phyloP scores from a whole-genome alignment of 306 rosid species.

The Vigna hirtella region DNA sequence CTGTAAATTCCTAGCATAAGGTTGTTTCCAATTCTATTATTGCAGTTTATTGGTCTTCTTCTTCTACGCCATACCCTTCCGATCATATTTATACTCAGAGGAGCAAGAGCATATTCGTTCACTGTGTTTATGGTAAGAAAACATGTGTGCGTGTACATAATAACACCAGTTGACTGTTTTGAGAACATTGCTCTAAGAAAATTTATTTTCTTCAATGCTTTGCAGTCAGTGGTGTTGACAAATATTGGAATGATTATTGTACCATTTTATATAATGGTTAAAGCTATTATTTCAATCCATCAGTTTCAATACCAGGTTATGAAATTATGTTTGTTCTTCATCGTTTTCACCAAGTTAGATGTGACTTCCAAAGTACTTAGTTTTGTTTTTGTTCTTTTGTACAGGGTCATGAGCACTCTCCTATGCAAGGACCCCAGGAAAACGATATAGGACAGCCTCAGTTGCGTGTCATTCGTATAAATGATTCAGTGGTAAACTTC shows the following conservation, averaged over 20 bases:
- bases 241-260: constrained; percentile 66
- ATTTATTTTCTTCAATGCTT: constrained; percentile 1
- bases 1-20: too few relatives aligned
- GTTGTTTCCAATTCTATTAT: too few relatives aligned
- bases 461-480: constrained; percentile 57
- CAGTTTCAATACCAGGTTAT: constrained; percentile 66
- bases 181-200: neutral
- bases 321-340: neutral
- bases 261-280: constrained; percentile 66
- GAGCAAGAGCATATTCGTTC: constrained; percentile 60
- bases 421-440: constrained; percentile 45
- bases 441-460: constrained; percentile 50
- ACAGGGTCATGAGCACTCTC: constrained; percentile 41
- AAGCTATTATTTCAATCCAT: constrained; percentile 61
- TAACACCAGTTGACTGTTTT: constrained; percentile 5
- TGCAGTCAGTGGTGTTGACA: constrained; percentile 70
- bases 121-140: constrained; percentile 61
- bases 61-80: constrained; percentile 78
- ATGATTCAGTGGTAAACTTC: constrained; percentile 22
- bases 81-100: constrained; percentile 60
- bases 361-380: neutral
- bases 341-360: constrained; percentile 1
- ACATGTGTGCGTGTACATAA: neutral
- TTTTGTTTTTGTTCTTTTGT: too few relatives aligned
- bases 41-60: constrained; percentile 75